phyloP scores from a whole-genome alignment of 345 rosid genomes.

The Sonneratia alba region DNA sequence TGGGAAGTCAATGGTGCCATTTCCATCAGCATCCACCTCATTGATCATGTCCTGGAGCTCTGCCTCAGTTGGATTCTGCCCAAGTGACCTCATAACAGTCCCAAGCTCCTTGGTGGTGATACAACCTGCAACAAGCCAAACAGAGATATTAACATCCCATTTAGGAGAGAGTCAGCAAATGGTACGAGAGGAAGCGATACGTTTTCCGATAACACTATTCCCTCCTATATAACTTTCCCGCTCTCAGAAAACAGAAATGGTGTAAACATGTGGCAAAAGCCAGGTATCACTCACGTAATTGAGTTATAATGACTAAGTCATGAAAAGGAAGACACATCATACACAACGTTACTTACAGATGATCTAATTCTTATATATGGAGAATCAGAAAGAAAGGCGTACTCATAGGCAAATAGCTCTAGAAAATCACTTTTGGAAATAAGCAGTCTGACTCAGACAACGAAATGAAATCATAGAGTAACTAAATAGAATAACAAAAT shows the following conservation, averaged over 20 bases:
- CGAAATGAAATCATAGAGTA: background rate
- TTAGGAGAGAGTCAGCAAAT: background rate
- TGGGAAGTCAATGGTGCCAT: slow-evolving; percentile 42
- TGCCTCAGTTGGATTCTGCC: slow-evolving; percentile 42
- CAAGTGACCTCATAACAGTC: slow-evolving; percentile 37
- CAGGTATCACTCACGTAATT: background rate
- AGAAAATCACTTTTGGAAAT: background rate
- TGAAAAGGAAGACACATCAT: background rate
- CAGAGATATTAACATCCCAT: background rate
- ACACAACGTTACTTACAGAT: background rate
- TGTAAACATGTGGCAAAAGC: background rate
- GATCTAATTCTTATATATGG: background rate
- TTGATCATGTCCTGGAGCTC: slow-evolving; percentile 47
- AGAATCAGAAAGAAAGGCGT: background rate
- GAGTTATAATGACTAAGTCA: background rate
- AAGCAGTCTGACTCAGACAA: background rate
- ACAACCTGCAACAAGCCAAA: slow-evolving; percentile 22
- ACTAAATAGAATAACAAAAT: background rate
- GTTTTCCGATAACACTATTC: background rate
- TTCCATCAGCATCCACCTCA: slow-evolving; percentile 43
- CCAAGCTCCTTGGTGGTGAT: slow-evolving; percentile 46
- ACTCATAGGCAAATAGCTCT: background rate
- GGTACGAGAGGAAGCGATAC: background rate
- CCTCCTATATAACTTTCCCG: background rate
- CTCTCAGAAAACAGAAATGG: background rate